A percentile compares a stretch with the other conserved stretches of the same genome.
Evolutionary conservation across 148 eudicot genomes (phyloP).

Genomic region (Vaccinium darrowii): DNA sequence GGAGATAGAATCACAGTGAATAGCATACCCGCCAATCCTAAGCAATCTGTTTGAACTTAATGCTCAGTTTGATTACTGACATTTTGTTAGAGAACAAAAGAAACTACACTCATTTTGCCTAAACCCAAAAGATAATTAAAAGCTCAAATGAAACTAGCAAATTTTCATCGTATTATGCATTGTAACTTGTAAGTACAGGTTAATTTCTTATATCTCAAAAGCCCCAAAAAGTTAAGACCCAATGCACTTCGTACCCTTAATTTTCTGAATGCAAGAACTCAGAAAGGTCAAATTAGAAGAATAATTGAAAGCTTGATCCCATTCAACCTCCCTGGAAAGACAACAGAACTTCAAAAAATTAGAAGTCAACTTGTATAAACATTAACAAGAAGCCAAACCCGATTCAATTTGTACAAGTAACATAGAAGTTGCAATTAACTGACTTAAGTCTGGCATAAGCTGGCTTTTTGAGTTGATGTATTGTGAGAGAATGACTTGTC

Average conservation of each 20-base stretch:
- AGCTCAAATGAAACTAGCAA: neutral
- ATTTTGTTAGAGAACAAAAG: neutral
- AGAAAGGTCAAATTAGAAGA: conserved; percentile 48
- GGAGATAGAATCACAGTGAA: neutral
- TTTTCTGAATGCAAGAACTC: conserved; percentile 43
- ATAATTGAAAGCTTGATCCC: conserved; percentile 57
- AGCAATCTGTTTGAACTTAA: neutral
- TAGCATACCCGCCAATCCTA: neutral
- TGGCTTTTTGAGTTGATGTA: too few relatives aligned
- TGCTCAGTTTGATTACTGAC: neutral
- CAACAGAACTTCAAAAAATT: conserved; percentile 1
- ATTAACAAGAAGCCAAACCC: neutral
- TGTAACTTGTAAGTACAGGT: neutral
- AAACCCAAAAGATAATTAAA: neutral
- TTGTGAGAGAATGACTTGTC: too few relatives aligned
- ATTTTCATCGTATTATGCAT: neutral
- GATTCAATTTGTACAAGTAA: neutral
- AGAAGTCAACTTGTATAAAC: neutral
- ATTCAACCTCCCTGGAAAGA: conserved; percentile 44
- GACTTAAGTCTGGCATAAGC: neutral
- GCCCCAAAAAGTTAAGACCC: neutral
- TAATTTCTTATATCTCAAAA: neutral
- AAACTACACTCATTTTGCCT: neutral
- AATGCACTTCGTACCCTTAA: conserved; percentile 32
- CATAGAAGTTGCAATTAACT: neutral